These are phyloP conservation scores for Leishmania lainsoni DNA, from an alignment of 208 protist species.

Conservation along the genomic window DNA sequence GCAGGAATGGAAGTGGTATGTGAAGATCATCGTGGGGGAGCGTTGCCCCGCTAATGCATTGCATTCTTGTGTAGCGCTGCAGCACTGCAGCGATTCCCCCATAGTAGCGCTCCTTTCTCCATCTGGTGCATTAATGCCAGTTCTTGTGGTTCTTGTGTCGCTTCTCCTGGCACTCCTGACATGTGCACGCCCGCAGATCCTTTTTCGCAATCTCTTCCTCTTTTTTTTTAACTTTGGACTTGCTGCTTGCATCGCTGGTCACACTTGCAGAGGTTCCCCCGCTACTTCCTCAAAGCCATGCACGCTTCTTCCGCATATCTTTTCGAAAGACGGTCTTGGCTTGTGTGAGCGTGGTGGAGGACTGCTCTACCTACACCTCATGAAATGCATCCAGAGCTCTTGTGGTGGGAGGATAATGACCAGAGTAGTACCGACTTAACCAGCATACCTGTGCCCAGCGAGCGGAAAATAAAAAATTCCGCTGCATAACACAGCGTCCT, in stretches of 20 bases:
- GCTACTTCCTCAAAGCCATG: neutral
- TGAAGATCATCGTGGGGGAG: neutral
- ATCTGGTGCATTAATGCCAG: neutral
- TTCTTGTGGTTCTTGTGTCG: neutral
- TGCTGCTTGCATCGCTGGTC: neutral
- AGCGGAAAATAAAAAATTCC: neutral
- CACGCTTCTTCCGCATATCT: neutral
- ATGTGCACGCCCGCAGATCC: neutral
- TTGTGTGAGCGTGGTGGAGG: neutral
- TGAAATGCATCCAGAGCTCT: neutral
- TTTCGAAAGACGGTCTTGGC: neutral
- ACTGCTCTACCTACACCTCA: neutral
- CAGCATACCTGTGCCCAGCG: neutral
- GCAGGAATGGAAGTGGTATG: neutral
- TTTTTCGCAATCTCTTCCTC: neutral
- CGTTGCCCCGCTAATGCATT: neutral
- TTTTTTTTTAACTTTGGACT: neutral
- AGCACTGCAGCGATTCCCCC: neutral
- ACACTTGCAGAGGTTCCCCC: neutral
- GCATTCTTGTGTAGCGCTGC: neutral
- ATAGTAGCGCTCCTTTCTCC: neutral
- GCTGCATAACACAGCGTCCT: neutral
- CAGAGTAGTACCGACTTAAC: neutral
- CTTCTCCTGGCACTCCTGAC: neutral
- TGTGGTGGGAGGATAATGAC: neutral